phyloP scores from a whole-genome alignment of 2,329 filamentous ascomycete genomes.

The Diaporthe citri region DNA sequence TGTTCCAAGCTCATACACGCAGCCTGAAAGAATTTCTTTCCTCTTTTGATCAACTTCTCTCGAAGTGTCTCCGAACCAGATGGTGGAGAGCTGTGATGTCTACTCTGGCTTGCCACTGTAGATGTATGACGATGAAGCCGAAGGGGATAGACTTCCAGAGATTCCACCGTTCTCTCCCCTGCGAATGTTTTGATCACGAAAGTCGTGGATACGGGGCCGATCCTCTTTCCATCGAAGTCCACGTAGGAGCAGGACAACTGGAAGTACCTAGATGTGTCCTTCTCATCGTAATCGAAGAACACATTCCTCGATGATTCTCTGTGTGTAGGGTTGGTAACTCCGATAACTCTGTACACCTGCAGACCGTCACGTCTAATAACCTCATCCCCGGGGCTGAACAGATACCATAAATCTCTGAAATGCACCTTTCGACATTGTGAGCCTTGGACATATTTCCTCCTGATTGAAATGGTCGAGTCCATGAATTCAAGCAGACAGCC shows the following conservation, averaged over 20 bases:
- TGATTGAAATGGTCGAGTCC: slow-evolving; percentile 35
- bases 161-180: slow-evolving; percentile 44
- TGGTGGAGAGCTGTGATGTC: too few species aligned
- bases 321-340: slow-evolving; percentile 34
- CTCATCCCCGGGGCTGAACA: slow-evolving; percentile 46
- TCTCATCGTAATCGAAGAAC: not conserved
- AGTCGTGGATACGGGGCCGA: slow-evolving; percentile 45
- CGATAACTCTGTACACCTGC: slow-evolving; percentile 47
- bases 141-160: slow-evolving; percentile 47
- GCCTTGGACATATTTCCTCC: slow-evolving; percentile 38
- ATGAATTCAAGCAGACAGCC: slow-evolving; percentile 42
- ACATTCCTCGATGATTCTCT: not conserved
- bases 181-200: slow-evolving; percentile 47
- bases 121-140: slow-evolving; percentile 14
- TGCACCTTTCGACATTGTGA: slow-evolving; percentile 40
- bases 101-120: too few species aligned
- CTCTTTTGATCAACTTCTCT: slow-evolving; percentile 42
- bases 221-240: slow-evolving; percentile 49
- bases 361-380: slow-evolving; percentile 39
- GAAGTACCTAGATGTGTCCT: slow-evolving; percentile 26
- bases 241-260: slow-evolving; percentile 44
- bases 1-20: slow-evolving; percentile 39
- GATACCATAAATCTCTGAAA: slow-evolving; percentile 48
- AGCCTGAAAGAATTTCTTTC: slow-evolving; percentile 43
- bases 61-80: not conserved